phyloP scores from a whole-genome alignment of 139 green algal species.

The Volvox africanus region DNA sequence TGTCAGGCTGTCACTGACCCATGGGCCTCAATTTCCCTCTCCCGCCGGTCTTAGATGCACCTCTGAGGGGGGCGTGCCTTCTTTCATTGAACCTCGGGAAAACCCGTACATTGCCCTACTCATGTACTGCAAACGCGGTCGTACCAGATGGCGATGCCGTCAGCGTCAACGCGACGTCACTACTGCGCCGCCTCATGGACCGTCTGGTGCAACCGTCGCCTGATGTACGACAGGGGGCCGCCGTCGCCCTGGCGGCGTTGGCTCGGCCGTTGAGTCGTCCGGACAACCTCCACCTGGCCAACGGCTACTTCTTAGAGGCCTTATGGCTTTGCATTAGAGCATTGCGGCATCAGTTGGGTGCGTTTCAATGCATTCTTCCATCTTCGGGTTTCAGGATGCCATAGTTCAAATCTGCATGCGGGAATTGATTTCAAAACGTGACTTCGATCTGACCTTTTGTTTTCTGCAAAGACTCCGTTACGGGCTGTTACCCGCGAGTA shows the following conservation, averaged over 20 bases:
- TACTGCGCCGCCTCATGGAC: slow-evolving; percentile 40
- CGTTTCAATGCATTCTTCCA: neutral
- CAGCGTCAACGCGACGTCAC: slow-evolving; percentile 15
- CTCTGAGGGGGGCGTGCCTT: neutral
- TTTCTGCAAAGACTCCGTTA: too few species aligned
- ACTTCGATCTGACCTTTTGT: too few species aligned
- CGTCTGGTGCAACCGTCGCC: slow-evolving; percentile 29
- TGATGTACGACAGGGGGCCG: slow-evolving; percentile 25
- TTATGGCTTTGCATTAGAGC: slow-evolving; percentile 7
- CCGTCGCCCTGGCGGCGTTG: slow-evolving; percentile 30
- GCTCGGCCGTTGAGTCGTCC: slow-evolving; percentile 26
- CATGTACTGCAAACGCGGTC: neutral
- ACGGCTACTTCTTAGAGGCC: slow-evolving; percentile 30
- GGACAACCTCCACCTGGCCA: neutral
- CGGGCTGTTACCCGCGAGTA: too few species aligned
- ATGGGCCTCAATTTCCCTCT: neutral
- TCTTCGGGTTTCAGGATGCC: too few species aligned
- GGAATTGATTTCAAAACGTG: too few species aligned
- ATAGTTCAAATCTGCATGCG: too few species aligned
- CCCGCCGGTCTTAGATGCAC: neutral
- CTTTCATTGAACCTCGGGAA: neutral
- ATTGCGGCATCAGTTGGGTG: slow-evolving; percentile 28
- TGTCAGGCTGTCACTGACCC: too few species aligned
- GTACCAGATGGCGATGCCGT: neutral
- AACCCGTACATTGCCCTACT: neutral